A percentile compares a stretch with the other conserved stretches of the same genome.
phyloP scores from a whole-genome alignment of 2,329 filamentous ascomycete species.

The Fusarium denticulatum region DNA sequence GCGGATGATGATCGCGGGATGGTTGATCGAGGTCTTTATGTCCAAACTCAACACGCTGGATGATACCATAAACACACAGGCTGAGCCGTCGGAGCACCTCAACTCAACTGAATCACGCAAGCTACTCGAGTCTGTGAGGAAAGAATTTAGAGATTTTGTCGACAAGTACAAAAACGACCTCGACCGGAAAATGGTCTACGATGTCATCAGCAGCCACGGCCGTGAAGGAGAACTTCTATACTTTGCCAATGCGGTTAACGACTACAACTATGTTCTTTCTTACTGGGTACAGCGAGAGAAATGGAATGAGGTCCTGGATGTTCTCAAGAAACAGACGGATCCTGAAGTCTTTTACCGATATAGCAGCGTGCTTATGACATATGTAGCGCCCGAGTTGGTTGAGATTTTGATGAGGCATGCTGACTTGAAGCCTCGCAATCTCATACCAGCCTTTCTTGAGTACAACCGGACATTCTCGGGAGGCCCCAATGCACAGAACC shows the following conservation, averaged over 20 bases:
- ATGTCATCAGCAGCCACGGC: conserved; percentile 94
- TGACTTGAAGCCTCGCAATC: conserved; percentile 83
- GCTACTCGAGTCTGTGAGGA: conserved; percentile 74
- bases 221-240: conserved; percentile 91
- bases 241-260: conserved; percentile 88
- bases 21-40: conserved; percentile 97
- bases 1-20: conserved; percentile 91
- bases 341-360: conserved; percentile 96
- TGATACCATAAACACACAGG: conserved; percentile 90
- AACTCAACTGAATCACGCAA: conserved; percentile 77
- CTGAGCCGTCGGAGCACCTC: conserved; percentile 78
- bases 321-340: conserved; percentile 92
- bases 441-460: conserved; percentile 92
- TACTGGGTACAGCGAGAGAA: conserved; percentile 98
- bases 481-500: conserved; percentile 75
- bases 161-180: conserved; percentile 86
- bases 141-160: conserved; percentile 90
- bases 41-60: conserved; percentile 94
- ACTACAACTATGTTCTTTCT: conserved; percentile 92
- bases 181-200: conserved; percentile 91
- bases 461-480: conserved; percentile 85
- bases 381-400: conserved; percentile 85
- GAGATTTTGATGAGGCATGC: conserved; percentile 94
- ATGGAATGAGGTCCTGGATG: conserved; percentile 86
- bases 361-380: conserved; percentile 94